Evolutionary conservation across 441 rosid genomes (phyloP), one percentile per base, ranked within the genome.

Genomic region (Adansonia gregorii): DNA sequence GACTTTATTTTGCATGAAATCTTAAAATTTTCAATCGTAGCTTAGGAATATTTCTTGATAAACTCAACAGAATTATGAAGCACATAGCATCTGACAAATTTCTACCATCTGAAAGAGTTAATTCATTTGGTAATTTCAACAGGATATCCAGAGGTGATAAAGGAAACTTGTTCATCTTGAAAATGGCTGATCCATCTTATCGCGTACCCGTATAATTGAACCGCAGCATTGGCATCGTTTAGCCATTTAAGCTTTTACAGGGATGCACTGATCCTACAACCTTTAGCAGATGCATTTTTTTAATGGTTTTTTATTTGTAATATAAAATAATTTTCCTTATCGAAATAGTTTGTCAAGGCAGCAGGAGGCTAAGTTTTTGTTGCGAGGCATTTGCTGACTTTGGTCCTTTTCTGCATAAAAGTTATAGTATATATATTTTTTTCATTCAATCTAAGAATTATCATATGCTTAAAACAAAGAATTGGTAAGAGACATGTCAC

Each of bases 61-160:
- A 24, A 24, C 4, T 14, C 27, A 39, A 9, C 8, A 10, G n/a
- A 22, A 60, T 1, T 61, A 8, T 4, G 15, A 0, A 61, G 6
- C 5, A 61, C 8, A 3, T 31, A 31, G 39, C 39, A 31, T 31
- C 39, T 31, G 39, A 31, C 39, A 31, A 31, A 31, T 31, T 31
- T 31, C 39, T 31, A 2, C 39, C 39, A 31, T 31, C 39, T 31
- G 39, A 31, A 31, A 31, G 39, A 31, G 39, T 31, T 31, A 31
- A 31, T 31, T 31, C 59, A 8, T 8, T 58, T 59, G 31, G 8
- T 39, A 64, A 2, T 64, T 39, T 64, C 19, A 49, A 79, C 91
- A 95, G 99, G 82, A 51, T 93, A 79, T 92, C 98, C 55, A 91
- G 98, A 69, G 99, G 99, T 35, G 98, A 93, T 81, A 89, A 88